These are phyloP conservation scores for Emmonsia crescens DNA, from an alignment of 2,329 filamentous ascomycete species.

Conservation along the genomic window DNA sequence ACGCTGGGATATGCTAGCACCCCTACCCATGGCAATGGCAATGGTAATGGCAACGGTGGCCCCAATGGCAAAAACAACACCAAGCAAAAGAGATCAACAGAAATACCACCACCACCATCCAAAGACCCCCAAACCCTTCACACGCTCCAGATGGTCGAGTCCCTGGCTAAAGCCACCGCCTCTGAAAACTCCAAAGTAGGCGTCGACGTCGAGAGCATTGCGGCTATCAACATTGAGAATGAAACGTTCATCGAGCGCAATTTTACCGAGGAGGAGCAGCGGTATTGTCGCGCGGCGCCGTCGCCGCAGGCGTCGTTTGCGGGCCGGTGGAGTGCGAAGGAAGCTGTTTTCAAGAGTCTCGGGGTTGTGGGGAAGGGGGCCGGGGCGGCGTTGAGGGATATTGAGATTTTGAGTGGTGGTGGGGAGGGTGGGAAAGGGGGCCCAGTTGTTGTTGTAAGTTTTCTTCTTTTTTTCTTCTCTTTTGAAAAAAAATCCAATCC, in stretches of 20 bases:
- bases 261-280: constrained; percentile 74
- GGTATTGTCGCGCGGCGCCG: constrained; percentile 72
- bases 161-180: constrained; percentile 56
- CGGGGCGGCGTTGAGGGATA: constrained; percentile 82
- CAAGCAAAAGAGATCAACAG: not conserved
- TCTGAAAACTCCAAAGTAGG: constrained; percentile 66
- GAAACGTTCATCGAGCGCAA: constrained; percentile 91
- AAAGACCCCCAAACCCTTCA: constrained; percentile 47
- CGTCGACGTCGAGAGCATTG: constrained; percentile 84
- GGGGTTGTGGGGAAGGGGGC: constrained; percentile 79
- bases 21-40: not conserved
- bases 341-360: constrained; percentile 95
- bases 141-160: constrained; percentile 66
- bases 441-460: constrained; percentile 71
- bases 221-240: constrained; percentile 82
- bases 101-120: not conserved
- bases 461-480: constrained; percentile 9
- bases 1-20: constrained; percentile 58
- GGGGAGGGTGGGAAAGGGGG: constrained; percentile 67
- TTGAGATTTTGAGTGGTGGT: constrained; percentile 70
- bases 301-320: constrained; percentile 84
- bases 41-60: not conserved
- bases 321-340: constrained; percentile 93
- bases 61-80: not conserved
- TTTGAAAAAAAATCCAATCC: constrained; percentile 1